Evolutionary conservation across 306 rosid species (phyloP), one percentile per base, ranked within the genome.

Genomic region (Sphenostylis stenocarpa): DNA sequence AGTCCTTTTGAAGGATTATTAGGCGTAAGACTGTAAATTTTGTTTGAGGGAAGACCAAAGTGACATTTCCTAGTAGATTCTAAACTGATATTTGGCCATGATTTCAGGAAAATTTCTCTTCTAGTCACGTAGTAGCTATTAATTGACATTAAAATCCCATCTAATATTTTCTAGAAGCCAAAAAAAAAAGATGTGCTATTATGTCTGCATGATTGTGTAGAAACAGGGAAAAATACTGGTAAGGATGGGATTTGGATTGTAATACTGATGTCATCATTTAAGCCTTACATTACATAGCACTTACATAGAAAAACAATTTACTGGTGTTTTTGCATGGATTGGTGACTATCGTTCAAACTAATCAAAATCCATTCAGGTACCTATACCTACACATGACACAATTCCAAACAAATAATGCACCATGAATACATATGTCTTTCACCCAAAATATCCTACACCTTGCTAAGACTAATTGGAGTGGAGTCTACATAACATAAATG

Each of bases 241-340:
- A 20, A 60, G 4, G 20, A 10, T 33, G 16, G 31, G 78, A 4
- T 20, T 15, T 43, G 13, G 5, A 31, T 63, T 36, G 56, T 57
- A 47, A 52, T 41, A 12, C 43, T 12, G 4, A 41, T 67, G 66
- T 67, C 65, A 6, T 39, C 57, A 29, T 66, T 66, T 66, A 31
- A 23, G 73, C 52, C n/a, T 57, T 62, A 3, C 23, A 56, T 64
- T 67, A 5, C 44, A 58, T 58, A 5, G 19, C 20, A 58, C 76
- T 66, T 48, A 57, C 31, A 49, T 60, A 4, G 61, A 57, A 41
- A 34, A 64, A 44, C 75, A 41, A 31, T 21, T 81, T 3, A 77
- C 64, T 39, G 16, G 41, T 56, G 60, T 16, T 82, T 75, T 75
- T 21, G 72, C n/a, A n/a, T n/a, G n/a, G n/a, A n/a, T n/a, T n/a